A percentile compares a stretch with the other conserved stretches of the same genome.
Conservation (phyloP, 1,284 basidiomycete species). For the Cutaneotrichosporon arboriforme region DNA sequence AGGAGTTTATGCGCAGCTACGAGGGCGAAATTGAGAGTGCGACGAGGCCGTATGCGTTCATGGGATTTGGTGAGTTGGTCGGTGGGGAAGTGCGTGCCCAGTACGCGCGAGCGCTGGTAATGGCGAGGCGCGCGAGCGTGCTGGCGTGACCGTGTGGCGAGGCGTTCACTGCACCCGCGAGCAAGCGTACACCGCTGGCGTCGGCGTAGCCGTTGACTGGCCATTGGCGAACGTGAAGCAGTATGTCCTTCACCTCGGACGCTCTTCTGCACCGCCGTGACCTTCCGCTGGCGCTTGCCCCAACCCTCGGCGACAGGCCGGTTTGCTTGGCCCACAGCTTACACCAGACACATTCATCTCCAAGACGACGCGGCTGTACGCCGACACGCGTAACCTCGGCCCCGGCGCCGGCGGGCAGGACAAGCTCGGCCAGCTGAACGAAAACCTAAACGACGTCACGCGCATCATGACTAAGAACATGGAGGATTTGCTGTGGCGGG, state of each 20-base stretch:
- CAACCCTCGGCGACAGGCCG: no score
- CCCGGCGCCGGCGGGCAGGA: constrained; percentile 46
- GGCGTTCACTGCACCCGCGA: background rate
- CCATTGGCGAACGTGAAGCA: no score
- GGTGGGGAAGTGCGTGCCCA: background rate
- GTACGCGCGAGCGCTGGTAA: background rate
- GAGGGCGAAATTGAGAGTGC: constrained; percentile 80
- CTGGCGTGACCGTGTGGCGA: no score
- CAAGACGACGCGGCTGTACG: constrained; percentile 90
- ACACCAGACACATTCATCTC: constrained; percentile 91
- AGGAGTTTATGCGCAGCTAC: constrained; percentile 88
- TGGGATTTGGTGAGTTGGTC: constrained; percentile 73
- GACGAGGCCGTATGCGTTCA: constrained; percentile 88
- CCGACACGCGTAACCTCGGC: constrained; percentile 78
- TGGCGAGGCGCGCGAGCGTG: no score
- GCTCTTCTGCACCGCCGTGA: no score
- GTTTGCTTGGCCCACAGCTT: background rate
- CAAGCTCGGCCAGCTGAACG: constrained; percentile 81
- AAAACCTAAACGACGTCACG: constrained; percentile 95
- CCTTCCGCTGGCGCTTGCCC: no score
- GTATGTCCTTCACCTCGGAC: no score
- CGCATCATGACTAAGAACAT: constrained; percentile 99
- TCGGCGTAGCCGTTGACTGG: no score
- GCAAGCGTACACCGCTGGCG: no score
- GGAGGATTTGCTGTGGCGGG: constrained; percentile 88